Conservation (phyloP, 345 rosid species). For the Lepidium sativum region DNA sequence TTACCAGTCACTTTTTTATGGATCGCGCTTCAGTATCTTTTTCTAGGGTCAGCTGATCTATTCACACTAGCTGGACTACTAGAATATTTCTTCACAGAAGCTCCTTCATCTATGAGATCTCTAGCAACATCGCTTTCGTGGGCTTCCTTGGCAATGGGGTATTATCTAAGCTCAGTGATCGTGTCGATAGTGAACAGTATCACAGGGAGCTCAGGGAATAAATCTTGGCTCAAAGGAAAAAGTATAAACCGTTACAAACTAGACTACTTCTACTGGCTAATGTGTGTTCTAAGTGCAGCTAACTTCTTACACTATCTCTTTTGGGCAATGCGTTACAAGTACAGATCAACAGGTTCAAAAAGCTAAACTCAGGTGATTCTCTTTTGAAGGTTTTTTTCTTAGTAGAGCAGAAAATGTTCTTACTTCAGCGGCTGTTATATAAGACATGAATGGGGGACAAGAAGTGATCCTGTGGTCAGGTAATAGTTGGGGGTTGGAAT, state of each 20-base stretch:
- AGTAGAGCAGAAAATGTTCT: slow-evolving; percentile 1
- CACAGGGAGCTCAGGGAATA: slow-evolving; percentile 35
- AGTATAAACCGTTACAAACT: slow-evolving; percentile 73
- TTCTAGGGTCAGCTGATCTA: slow-evolving; percentile 74
- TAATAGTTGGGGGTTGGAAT: slow-evolving; percentile 10
- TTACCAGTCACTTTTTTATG: slow-evolving; percentile 57
- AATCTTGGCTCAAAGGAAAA: slow-evolving; percentile 67
- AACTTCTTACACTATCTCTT: slow-evolving; percentile 75
- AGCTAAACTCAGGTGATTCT: not conserved
- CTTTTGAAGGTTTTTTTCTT: not conserved
- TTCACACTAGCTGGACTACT: slow-evolving; percentile 69
- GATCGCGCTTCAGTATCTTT: slow-evolving; percentile 68
- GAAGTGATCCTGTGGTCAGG: slow-evolving; percentile 10
- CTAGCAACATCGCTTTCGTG: slow-evolving; percentile 67
- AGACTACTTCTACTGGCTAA: slow-evolving; percentile 75
- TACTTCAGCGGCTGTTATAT: slow-evolving; percentile 19
- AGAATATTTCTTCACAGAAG: slow-evolving; percentile 78
- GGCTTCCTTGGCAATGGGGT: slow-evolving; percentile 69
- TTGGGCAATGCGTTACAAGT: slow-evolving; percentile 74
- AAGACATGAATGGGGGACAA: slow-evolving; percentile 3
- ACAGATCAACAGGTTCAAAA: slow-evolving; percentile 34
- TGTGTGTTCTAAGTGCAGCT: slow-evolving; percentile 64
- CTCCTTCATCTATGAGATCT: slow-evolving; percentile 67
- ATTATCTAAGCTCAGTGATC: slow-evolving; percentile 61
- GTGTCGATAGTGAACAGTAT: slow-evolving; percentile 50